phyloP scores from a whole-genome alignment of 176 grass and related monocot species.

The Bolboschoenus planiculmis region DNA sequence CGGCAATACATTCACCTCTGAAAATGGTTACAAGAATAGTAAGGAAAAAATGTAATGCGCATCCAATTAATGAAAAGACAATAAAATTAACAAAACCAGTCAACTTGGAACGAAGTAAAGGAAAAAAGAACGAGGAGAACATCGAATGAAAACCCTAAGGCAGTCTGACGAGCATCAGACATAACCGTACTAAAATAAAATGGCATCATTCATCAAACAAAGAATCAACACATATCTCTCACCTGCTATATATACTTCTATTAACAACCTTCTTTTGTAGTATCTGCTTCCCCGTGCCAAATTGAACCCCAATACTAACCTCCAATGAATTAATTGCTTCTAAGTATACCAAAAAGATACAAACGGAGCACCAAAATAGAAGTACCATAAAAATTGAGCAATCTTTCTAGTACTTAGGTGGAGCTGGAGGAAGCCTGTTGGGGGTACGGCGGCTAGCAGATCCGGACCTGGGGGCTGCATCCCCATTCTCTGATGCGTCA shows the following conservation, averaged over 20 bases:
- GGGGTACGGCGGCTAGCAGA: slow-evolving; percentile 69
- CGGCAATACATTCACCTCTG: not conserved
- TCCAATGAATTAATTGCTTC: slow-evolving; percentile 11
- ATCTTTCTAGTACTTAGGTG: slow-evolving; percentile 32
- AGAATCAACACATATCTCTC: slow-evolving; percentile 19
- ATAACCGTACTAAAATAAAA: slow-evolving; percentile 11
- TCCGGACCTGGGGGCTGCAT: slow-evolving; percentile 43
- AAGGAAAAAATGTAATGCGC: not conserved
- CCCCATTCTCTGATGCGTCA: slow-evolving; percentile 56
- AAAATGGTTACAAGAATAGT: not conserved
- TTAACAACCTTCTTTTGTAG: slow-evolving; percentile 4
- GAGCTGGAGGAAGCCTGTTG: slow-evolving; percentile 66
- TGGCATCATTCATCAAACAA: slow-evolving; percentile 14
- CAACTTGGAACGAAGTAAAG: not conserved
- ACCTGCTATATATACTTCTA: slow-evolving; percentile 12
- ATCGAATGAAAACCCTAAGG: not conserved
- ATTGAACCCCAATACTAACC: slow-evolving; percentile 7
- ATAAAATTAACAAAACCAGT: slow-evolving; percentile 2
- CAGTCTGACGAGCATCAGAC: slow-evolving; percentile 15
- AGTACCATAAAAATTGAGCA: not conserved
- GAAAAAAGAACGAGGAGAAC: not conserved
- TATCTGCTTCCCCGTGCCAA: not conserved
- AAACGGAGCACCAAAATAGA: slow-evolving; percentile 8
- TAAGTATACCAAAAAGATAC: slow-evolving; percentile 15
- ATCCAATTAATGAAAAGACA: not conserved